phyloP scores from a whole-genome alignment of 2,329 filamentous ascomycete species.

The Talaromyces funiculosus region DNA sequence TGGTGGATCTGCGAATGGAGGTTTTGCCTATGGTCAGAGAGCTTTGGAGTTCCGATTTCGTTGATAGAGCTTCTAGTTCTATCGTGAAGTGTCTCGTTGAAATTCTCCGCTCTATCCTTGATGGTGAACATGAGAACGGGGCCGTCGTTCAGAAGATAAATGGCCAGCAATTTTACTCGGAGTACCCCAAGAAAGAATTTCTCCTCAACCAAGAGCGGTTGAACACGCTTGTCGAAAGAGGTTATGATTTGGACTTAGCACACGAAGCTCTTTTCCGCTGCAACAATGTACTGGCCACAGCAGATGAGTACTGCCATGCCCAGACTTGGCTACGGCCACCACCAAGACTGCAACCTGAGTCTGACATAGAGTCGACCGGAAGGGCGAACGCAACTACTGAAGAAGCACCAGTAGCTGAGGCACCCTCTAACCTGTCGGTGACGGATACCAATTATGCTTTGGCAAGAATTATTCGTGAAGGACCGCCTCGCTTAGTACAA shows the following conservation, averaged over 20 bases:
- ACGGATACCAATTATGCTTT: constrained; percentile 27
- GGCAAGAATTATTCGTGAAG: constrained; percentile 29
- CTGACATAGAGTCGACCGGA: constrained; percentile 42
- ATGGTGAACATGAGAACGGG: constrained; percentile 67
- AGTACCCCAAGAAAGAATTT: constrained; percentile 48
- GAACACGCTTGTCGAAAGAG: constrained; percentile 39
- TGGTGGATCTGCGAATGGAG: constrained; percentile 77
- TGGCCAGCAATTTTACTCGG: constrained; percentile 46
- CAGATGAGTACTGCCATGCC: constrained; percentile 69
- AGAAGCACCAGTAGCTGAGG: constrained; percentile 24
- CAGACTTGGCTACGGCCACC: constrained; percentile 55
- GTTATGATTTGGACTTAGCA: constrained; percentile 57
- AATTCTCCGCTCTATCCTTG: constrained; percentile 71
- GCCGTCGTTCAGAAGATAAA: constrained; percentile 57
- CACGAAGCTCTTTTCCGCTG: constrained; percentile 79
- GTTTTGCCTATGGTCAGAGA: constrained; percentile 69
- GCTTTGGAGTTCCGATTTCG: constrained; percentile 79
- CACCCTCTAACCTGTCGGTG: constrained; percentile 21
- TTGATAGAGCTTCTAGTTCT: constrained; percentile 71
- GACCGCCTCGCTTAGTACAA: constrained; percentile 18
- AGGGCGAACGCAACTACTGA: constrained; percentile 17
- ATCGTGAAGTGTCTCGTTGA: constrained; percentile 76
- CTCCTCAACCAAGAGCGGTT: constrained; percentile 47
- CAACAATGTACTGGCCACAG: constrained; percentile 57
- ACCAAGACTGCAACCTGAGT: constrained; percentile 61